Conservation (phyloP, 2,329 filamentous ascomycete species). For the Fusarium pseudonygamai region DNA sequence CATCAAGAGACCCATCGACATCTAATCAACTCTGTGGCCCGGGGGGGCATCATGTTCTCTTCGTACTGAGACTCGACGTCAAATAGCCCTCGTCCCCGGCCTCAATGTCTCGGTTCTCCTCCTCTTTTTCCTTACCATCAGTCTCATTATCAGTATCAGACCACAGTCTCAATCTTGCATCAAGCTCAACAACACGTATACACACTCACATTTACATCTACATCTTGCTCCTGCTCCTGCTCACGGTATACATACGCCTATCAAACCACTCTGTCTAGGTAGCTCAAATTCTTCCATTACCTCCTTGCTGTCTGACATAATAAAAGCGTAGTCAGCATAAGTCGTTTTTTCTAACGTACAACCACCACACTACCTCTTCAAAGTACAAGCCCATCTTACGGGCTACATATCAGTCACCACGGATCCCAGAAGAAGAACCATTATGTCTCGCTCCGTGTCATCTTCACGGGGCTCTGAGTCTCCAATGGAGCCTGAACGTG, state of each 20-base stretch:
- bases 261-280: neutral
- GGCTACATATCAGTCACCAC: slow-evolving; percentile 29
- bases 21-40: slow-evolving; percentile 20
- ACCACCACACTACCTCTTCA: neutral
- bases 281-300: slow-evolving; percentile 1
- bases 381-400: slow-evolving; percentile 10
- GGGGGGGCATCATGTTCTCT: slow-evolving; percentile 26
- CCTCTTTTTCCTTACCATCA: slow-evolving; percentile 2
- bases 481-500: slow-evolving; percentile 46
- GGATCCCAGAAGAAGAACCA: slow-evolving; percentile 33
- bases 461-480: slow-evolving; percentile 45
- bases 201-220: neutral
- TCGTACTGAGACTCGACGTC: slow-evolving; percentile 20
- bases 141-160: slow-evolving; percentile 1
- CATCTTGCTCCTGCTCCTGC: neutral
- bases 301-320: slow-evolving; percentile 25
- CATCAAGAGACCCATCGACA: slow-evolving; percentile 31
- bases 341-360: slow-evolving; percentile 14
- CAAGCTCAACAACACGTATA: neutral
- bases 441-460: slow-evolving; percentile 41
- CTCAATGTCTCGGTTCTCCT: slow-evolving; percentile 19
- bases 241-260: slow-evolving; percentile 7
- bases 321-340: slow-evolving; percentile 16
- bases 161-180: neutral
- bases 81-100: slow-evolving; percentile 31